These are phyloP conservation scores for Aspergillus novofumigatus DNA, from an alignment of 2,329 filamentous ascomycete genomes.

Conservation along the genomic window DNA sequence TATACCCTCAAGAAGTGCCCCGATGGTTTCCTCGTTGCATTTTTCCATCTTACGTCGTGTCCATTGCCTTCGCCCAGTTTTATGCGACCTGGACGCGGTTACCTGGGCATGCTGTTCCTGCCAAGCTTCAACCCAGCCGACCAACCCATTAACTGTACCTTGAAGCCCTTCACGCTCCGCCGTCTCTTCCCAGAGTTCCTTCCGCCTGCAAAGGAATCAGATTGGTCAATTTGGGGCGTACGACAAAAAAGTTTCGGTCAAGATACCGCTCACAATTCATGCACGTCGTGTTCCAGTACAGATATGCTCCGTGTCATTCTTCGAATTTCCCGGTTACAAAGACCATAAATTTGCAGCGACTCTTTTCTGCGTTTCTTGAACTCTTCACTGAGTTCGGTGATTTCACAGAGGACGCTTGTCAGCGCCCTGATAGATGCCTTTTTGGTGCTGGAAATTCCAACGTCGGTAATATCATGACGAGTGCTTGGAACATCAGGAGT, in stretches of 20 bases:
- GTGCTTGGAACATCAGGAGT: not conserved
- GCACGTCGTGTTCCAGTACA: conserved; percentile 56
- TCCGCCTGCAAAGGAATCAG: conserved; percentile 15
- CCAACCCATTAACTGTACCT: conserved; percentile 34
- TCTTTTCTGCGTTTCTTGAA: conserved; percentile 26
- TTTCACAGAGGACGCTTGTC: conserved; percentile 20
- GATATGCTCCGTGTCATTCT: conserved; percentile 56
- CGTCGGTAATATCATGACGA: not conserved
- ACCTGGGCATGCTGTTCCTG: conserved; percentile 18
- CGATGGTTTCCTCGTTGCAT: conserved; percentile 20
- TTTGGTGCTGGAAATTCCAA: not conserved
- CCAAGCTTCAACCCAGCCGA: conserved; percentile 29
- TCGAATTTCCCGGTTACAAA: conserved; percentile 57
- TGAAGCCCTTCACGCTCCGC: conserved; percentile 34
- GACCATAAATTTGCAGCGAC: conserved; percentile 56
- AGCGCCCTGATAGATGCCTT: conserved; percentile 16
- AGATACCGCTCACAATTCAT: conserved; percentile 48
- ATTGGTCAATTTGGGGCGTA: not conserved
- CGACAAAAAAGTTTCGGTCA: not conserved
- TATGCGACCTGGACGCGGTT: conserved; percentile 4
- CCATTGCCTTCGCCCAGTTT: conserved; percentile 17
- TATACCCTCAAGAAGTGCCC: conserved; percentile 36
- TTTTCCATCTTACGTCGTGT: conserved; percentile 13
- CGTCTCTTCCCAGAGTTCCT: conserved; percentile 29
- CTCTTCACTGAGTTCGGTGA: conserved; percentile 22